Base-by-base conservation (phyloP, 23 red algal genomes). In the Chondrus crispus region DNA sequence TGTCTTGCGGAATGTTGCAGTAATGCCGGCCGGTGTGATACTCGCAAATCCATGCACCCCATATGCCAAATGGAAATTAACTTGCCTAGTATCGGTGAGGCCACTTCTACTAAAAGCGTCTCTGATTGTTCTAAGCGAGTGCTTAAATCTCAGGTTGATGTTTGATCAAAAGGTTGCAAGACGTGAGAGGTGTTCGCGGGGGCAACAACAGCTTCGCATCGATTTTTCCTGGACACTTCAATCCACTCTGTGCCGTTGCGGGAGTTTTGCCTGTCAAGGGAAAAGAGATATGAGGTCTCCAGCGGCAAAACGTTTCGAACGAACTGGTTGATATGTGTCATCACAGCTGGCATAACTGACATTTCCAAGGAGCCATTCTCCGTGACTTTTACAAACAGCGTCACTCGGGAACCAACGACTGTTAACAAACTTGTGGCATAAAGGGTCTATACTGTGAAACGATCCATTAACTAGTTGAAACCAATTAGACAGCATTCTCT, bases 131-230 rank as follows among this genome's bases (percentile, higher is more conserved):
- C 74, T 10, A 45, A 90, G 48, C 9, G 0, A 20, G 11, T 68
- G 32, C 1, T 90, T 64, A 37, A 90, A 80, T 30, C 18, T 55
- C 19, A 47, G 48, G n/a, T 90, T 90, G 1, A 80, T 81, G 19
- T 37, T 12, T 90, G 71, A 26, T 78, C 87, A 77, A 49, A 90
- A 13, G 72, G 4, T 39, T 80, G 87, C 24, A 90, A 72, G 2
- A 90, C 41, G 39, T 90, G 72, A 0, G 87, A 80, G 2, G 1
- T 90, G 39, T 39, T 90, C 50, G 9, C 64, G 20, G 7, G 53
- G 50, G 9, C 62, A 49, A 28, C 44, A 2, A 90, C 50, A 52
- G 73, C 73, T 55, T 81, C 70, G 12, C 69, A 58, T 5, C 41
- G 3, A 68, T 44, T 52, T 5, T 5, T 30, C 6, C 20, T 36